Evolutionary conservation across 345 rosid species (phyloP).

Genomic region (Populus euphratica): DNA sequence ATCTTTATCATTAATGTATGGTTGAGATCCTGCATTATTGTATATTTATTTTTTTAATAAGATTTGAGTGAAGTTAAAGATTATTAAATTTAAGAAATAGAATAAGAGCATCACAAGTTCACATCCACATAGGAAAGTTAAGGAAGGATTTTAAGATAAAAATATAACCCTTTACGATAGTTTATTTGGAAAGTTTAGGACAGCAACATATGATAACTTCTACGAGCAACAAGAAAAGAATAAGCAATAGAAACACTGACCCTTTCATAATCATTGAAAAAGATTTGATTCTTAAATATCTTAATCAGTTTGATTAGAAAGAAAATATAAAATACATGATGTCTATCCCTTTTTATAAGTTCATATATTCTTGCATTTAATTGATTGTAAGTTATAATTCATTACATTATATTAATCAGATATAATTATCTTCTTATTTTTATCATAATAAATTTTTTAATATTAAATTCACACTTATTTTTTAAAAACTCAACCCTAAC

Average conservation of each 20-base stretch:
- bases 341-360: too few relatives aligned
- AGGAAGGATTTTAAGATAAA: background rate
- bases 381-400: background rate
- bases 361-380: too few relatives aligned
- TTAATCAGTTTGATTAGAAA: too few relatives aligned
- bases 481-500: fast-evolving
- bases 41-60: background rate
- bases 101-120: constrained; percentile 28
- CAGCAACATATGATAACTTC: constrained; percentile 10
- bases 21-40: background rate
- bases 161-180: constrained; percentile 9
- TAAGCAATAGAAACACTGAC: background rate
- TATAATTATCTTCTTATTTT: too few relatives aligned
- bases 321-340: too few relatives aligned
- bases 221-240: constrained; percentile 25
- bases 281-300: too few relatives aligned
- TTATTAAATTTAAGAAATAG: constrained; percentile 6
- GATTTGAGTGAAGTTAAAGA: background rate
- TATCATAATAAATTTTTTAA: too few relatives aligned
- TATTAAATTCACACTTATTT: fast-evolving
- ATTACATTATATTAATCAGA: too few relatives aligned
- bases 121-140: constrained; percentile 7
- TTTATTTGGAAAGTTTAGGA: constrained; percentile 27
- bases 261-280: background rate
- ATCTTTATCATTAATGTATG: background rate